A percentile compares a stretch with the other conserved stretches of the same genome.
These are phyloP conservation scores for Nemania sp. DNA, from an alignment of 2,329 filamentous ascomycete genomes.

Conservation along the genomic window DNA sequence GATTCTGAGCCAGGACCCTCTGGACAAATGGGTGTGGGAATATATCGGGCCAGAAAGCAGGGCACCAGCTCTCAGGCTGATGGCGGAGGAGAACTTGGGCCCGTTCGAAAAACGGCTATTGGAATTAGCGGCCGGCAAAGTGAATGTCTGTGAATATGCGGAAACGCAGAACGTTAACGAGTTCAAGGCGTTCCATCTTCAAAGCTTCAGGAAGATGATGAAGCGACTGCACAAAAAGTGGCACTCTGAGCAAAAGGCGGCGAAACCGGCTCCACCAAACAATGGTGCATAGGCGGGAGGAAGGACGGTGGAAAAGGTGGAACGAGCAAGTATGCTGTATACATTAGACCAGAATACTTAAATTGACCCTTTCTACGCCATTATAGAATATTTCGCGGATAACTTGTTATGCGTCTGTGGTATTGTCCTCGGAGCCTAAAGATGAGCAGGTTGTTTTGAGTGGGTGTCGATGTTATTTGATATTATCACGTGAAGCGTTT, in stretches of 20 bases:
- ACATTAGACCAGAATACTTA: constrained; percentile 18
- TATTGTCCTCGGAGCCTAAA: not conserved
- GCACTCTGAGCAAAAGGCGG: not conserved
- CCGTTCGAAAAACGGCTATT: constrained; percentile 57
- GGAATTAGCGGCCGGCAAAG: constrained; percentile 48
- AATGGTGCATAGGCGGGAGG: not conserved
- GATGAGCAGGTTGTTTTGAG: not conserved
- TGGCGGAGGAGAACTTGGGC: constrained; percentile 59
- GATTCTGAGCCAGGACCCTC: constrained; percentile 14
- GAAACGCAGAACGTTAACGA: constrained; percentile 36
- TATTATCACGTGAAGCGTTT: constrained; percentile 32
- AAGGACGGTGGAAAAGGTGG: not conserved
- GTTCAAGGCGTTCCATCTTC: constrained; percentile 29
- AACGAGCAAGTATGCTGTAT: constrained; percentile 11
- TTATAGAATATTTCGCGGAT: not conserved
- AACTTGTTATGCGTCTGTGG: not conserved
- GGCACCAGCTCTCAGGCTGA: constrained; percentile 47
- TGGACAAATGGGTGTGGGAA: constrained; percentile 58
- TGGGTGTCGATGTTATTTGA: constrained; percentile 10
- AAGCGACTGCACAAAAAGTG: constrained; percentile 7
- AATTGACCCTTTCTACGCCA: not conserved
- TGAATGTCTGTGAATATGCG: constrained; percentile 51
- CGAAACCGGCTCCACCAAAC: not conserved
- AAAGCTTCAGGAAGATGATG: constrained; percentile 19
- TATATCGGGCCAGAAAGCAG: constrained; percentile 51